Evolutionary conservation across 2,329 filamentous ascomycete genomes (phyloP).

Genomic region (Xylariomycetidae sp.): DNA sequence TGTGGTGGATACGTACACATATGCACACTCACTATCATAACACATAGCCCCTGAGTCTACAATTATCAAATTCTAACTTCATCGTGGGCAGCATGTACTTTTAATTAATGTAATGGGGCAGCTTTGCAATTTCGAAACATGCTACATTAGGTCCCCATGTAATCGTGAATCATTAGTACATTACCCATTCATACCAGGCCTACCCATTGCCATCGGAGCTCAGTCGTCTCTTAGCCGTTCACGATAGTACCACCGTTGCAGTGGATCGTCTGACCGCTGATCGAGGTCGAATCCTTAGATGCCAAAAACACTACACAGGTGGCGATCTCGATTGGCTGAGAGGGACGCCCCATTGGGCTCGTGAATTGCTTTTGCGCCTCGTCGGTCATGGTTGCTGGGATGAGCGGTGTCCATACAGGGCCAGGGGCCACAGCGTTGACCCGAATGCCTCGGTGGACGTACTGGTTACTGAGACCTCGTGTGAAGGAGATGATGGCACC

Average conservation of each 20-base stretch:
- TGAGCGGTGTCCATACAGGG: conserved; percentile 74
- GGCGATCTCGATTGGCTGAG: conserved; percentile 77
- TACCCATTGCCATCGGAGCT: no score
- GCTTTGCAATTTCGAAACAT: no score
- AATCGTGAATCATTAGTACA: no score
- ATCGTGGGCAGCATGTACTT: no score
- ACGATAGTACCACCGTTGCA: conserved; percentile 48
- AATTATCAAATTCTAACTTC: no score
- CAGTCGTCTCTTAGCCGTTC: conserved; percentile 44
- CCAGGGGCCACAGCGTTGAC: conserved; percentile 63
- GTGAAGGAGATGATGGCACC: conserved; percentile 78
- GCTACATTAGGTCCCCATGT: no score
- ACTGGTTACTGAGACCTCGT: conserved; percentile 71
- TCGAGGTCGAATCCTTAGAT: conserved; percentile 65
- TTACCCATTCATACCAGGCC: no score
- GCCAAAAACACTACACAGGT: conserved; percentile 80
- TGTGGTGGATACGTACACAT: no score
- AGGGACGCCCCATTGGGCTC: conserved; percentile 70
- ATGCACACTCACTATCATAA: no score
- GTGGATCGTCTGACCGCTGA: conserved; percentile 64
- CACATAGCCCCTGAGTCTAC: no score
- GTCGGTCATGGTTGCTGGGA: conserved; percentile 67
- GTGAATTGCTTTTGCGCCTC: conserved; percentile 69
- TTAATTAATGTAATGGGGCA: no score
- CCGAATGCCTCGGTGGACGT: conserved; percentile 62